Conservation (phyloP, 768 basidiomycete species). For the Russula ochroleuca region DNA sequence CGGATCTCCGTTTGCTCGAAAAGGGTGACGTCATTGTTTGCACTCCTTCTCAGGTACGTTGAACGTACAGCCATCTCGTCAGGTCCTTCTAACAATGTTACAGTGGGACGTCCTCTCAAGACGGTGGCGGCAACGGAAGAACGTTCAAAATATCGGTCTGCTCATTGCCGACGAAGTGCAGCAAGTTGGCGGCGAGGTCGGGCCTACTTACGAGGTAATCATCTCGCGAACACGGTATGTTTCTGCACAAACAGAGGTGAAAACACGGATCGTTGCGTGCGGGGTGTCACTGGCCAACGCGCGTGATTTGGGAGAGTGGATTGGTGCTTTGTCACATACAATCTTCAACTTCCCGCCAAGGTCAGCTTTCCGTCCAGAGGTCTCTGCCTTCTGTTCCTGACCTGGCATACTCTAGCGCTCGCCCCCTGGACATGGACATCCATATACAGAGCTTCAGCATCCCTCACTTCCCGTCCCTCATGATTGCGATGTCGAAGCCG, state of each 20-base stretch:
- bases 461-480: conserved; percentile 96
- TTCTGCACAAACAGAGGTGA: conserved; percentile 85
- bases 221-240: conserved; percentile 97
- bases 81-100: conserved; percentile 6
- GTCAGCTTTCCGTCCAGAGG: conserved; percentile 36
- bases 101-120: conserved; percentile 95
- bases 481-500: conserved; percentile 99
- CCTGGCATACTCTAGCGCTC: conserved; percentile 51
- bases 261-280: conserved; percentile 92
- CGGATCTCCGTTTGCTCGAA: conserved; percentile 84
- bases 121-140: conserved; percentile 95
- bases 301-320: conserved; percentile 95
- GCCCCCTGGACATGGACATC: conserved; percentile 96
- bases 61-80: not conserved
- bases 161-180: conserved; percentile 96
- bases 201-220: conserved; percentile 94
- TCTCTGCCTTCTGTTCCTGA: not conserved
- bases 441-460: conserved; percentile 94
- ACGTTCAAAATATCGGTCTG: conserved; percentile 88
- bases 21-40: conserved; percentile 92
- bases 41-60: conserved; percentile 79
- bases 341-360: conserved; percentile 98
- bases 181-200: conserved; percentile 89
- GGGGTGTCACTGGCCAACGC: conserved; percentile 95
- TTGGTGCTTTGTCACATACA: conserved; percentile 87